phyloP scores from a whole-genome alignment of 495 filamentous ascomycete species.

The Hypoxylon intermedium region DNA sequence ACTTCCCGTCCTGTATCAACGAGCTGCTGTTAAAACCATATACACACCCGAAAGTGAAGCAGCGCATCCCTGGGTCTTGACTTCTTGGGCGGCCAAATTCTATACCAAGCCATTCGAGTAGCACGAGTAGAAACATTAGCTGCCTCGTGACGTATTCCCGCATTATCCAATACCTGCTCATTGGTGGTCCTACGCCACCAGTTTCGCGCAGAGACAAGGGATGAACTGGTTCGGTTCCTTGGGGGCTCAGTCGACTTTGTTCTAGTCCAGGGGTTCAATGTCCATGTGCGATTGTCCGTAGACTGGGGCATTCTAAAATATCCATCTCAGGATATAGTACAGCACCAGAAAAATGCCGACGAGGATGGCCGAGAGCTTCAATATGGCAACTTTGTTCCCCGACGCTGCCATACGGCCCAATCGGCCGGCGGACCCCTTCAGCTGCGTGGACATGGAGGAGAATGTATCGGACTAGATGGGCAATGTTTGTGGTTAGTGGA shows the following conservation, averaged over 20 bases:
- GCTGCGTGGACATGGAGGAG: constrained; percentile 63
- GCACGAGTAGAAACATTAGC: neutral
- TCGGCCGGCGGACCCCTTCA: constrained; percentile 87
- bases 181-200: no score
- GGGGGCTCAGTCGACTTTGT: no score
- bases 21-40: constrained; percentile 6
- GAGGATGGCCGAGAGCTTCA: constrained; percentile 87
- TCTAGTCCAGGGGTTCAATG: no score
- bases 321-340: constrained; percentile 73
- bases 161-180: neutral
- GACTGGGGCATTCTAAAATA: constrained; percentile 57
- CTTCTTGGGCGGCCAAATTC: neutral
- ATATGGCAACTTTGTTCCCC: constrained; percentile 87
- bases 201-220: no score
- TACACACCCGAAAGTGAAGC: neutral
- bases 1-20: neutral
- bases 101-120: neutral
- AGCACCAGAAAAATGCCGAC: constrained; percentile 74
- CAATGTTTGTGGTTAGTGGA: neutral
- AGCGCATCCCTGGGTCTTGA: neutral
- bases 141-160: neutral
- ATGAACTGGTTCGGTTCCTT: no score
- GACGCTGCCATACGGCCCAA: constrained; percentile 89
- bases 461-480: constrained; percentile 60
- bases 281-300: neutral